A percentile compares a stretch with the other conserved stretches of the same genome.
Evolutionary conservation across 495 filamentous ascomycete species (phyloP).

Genomic region (Aspergillus baeticus): DNA sequence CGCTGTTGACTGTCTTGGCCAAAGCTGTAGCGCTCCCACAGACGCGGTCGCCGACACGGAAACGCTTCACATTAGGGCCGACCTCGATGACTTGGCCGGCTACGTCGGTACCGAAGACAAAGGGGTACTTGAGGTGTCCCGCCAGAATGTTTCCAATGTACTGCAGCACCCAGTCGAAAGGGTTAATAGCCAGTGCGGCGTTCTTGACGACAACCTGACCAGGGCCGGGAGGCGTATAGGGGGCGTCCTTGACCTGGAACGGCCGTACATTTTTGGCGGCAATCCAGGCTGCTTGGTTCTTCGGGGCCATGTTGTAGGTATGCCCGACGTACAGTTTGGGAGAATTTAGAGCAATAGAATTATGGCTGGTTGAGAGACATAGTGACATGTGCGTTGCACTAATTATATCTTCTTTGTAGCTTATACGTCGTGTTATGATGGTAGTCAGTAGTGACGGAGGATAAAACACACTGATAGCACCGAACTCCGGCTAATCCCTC

Average conservation of each 20-base stretch:
- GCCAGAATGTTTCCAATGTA: slow-evolving; percentile 17
- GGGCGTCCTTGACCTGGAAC: slow-evolving; percentile 31
- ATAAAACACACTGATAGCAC: too few relatives aligned
- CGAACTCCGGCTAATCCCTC: too few relatives aligned
- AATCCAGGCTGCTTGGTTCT: slow-evolving; percentile 11
- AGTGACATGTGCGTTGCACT: too few relatives aligned
- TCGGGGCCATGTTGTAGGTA: background rate
- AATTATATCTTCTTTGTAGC: too few relatives aligned
- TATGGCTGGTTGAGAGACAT: too few relatives aligned
- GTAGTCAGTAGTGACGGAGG: too few relatives aligned
- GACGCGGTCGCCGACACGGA: background rate
- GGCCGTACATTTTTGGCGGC: slow-evolving; percentile 15
- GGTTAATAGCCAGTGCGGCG: slow-evolving; percentile 43
- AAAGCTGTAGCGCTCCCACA: slow-evolving; percentile 1
- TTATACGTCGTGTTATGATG: too few relatives aligned
- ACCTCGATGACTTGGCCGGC: slow-evolving; percentile 53
- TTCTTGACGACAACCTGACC: slow-evolving; percentile 42
- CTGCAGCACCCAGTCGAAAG: slow-evolving; percentile 49
- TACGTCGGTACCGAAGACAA: slow-evolving; percentile 53
- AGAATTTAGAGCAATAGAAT: too few relatives aligned
- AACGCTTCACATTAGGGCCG: slow-evolving; percentile 30
- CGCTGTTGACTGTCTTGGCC: slow-evolving; percentile 11
- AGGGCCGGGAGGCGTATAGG: slow-evolving; percentile 27
- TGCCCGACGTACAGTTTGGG: too few relatives aligned
- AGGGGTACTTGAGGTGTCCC: slow-evolving; percentile 40